A percentile compares a stretch with the other conserved stretches of the same genome.
phyloP scores from a whole-genome alignment of 2,329 filamentous ascomycete species.

The Karstenula rhodostoma region DNA sequence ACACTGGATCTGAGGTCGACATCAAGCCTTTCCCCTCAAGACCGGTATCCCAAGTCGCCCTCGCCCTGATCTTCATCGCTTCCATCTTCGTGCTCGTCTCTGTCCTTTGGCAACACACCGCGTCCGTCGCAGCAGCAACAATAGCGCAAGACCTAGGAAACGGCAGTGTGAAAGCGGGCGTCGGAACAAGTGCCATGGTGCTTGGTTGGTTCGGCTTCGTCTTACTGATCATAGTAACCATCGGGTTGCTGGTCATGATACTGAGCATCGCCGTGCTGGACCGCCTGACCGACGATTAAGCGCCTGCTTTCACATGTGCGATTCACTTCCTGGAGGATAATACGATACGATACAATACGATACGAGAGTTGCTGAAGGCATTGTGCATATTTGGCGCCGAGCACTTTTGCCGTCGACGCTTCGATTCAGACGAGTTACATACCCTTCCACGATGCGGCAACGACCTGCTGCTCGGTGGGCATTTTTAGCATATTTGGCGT shows the following conservation, averaged over 20 bases:
- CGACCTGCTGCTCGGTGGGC: slow-evolving; percentile 37
- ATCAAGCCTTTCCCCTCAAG: slow-evolving; percentile 94
- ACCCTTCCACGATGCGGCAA: slow-evolving; percentile 33
- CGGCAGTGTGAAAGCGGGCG: slow-evolving; percentile 83
- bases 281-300: slow-evolving; percentile 59
- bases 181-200: slow-evolving; percentile 95
- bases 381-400: slow-evolving; percentile 36
- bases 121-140: slow-evolving; percentile 91
- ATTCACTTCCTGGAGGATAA: slow-evolving; percentile 5
- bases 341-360: slow-evolving; percentile 2
- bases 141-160: slow-evolving; percentile 94
- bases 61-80: slow-evolving; percentile 85
- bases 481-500: slow-evolving; percentile 44
- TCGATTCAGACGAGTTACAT: slow-evolving; percentile 38
- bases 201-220: slow-evolving; percentile 98
- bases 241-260: slow-evolving; percentile 95
- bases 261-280: slow-evolving; percentile 85
- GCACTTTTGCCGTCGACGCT: slow-evolving; percentile 35
- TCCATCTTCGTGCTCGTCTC: slow-evolving; percentile 72
- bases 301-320: slow-evolving; percentile 13
- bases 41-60: slow-evolving; percentile 88
- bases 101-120: slow-evolving; percentile 90
- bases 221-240: slow-evolving; percentile 91
- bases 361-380: slow-evolving; percentile 14
- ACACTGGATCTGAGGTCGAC: slow-evolving; percentile 81